A percentile compares a stretch with the other conserved stretches of the same genome.
Conservation (phyloP, 495 filamentous ascomycete genomes). For the Penicillium atrosanguineum region DNA sequence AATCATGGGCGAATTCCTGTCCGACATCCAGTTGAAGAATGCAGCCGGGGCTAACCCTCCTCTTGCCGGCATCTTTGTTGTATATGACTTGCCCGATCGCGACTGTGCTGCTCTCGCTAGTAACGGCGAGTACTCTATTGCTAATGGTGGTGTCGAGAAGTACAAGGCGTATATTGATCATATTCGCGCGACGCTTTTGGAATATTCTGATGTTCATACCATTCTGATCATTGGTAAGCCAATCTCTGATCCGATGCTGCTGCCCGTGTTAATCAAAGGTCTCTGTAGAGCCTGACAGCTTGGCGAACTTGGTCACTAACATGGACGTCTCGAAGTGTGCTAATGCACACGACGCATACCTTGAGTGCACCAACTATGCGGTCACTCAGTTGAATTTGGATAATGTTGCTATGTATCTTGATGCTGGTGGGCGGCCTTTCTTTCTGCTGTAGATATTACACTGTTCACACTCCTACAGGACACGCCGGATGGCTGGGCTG, state of each 20-base stretch:
- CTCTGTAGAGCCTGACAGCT: conserved; percentile 67
- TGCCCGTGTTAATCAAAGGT: background rate
- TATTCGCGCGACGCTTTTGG: conserved; percentile 30
- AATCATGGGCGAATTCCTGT: conserved; percentile 54
- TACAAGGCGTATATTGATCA: conserved; percentile 75
- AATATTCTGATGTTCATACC: conserved; percentile 32
- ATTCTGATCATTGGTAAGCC: conserved; percentile 54
- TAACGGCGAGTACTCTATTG: conserved; percentile 71
- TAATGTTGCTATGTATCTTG: conserved; percentile 82
- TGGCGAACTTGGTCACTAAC: conserved; percentile 82
- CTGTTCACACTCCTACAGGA: conserved; percentile 15
- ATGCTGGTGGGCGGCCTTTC: conserved; percentile 53
- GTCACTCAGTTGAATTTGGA: conserved; percentile 66
- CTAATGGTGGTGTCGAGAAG: conserved; percentile 52
- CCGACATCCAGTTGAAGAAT: conserved; percentile 54
- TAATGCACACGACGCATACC: conserved; percentile 60
- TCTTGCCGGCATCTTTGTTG: conserved; percentile 58
- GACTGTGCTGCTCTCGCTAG: conserved; percentile 76
- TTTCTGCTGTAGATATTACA: background rate
- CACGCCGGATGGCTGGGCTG: conserved; percentile 76
- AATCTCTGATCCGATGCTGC: background rate
- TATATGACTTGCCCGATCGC: conserved; percentile 76
- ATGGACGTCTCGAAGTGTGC: conserved; percentile 60
- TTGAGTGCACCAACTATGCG: conserved; percentile 69
- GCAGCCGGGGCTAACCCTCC: conserved; percentile 49